Evolutionary conservation across 495 filamentous ascomycete genomes (phyloP), one percentile per base, ranked within the genome.

Genomic region (Tuber magnatum): DNA sequence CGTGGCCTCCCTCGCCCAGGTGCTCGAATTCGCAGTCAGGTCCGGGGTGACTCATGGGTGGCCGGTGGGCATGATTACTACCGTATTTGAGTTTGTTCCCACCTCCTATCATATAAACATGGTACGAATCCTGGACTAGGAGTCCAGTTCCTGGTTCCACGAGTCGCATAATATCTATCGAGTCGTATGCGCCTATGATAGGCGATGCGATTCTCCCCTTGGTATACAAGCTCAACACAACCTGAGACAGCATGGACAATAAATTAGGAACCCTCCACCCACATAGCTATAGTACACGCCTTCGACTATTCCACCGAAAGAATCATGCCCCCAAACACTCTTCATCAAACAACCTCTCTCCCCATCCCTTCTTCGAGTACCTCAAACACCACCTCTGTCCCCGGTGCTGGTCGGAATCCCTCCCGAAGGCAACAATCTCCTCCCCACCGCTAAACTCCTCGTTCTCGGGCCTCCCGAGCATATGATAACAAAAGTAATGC

Each of bases 301-400:
- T 41, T 35, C 38, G 4, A 40, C 35, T 20, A 28, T 56, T 32
- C 41, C n/a, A 69, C 68, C 56, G 5, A 14, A 75, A 71, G 70
- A 38, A 18, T 75, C 72, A 78, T 44, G 76, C 38, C 38, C 80
- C 81, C 77, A 82, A 76, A 72, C 81, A 82, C 42, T 76, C 71
- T 56, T 74, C 65, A 42, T 75, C 78, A 78, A 80, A 82, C 42
- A 76, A 42, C 18, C n/a, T 56, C 71, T 72, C 72, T 18, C 51
- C 73, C 81, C 81, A 82, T 9, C 81, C 80, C 51, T 76, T 82
- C 46, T 80, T 72, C 38, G 81, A 82, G 48, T 82, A 82, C 77
- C 81, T 82, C 75, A 82, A 35, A 68, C 81, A 82, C 80, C 80
- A 82, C 69, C 43, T 68, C 73, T 81, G 71, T 0, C 56, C 70